phyloP scores from a whole-genome alignment of 2,329 filamentous ascomycete species.

The Colletotrichum lini region DNA sequence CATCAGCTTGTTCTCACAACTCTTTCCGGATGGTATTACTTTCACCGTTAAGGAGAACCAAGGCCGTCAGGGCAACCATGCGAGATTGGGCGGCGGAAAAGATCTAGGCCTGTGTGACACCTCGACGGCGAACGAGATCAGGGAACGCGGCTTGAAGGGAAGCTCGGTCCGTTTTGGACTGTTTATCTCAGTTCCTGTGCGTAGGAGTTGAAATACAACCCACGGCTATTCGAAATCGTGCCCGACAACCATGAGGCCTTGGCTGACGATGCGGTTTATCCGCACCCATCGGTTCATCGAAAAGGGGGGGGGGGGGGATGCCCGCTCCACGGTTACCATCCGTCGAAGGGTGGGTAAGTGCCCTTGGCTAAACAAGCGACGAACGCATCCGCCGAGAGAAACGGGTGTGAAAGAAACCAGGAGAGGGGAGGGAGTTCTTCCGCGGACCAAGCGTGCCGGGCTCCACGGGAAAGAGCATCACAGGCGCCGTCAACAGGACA shows the following conservation, averaged over 20 bases:
- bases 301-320: too few relatives aligned
- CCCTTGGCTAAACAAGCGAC: not conserved
- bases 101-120: too few relatives aligned
- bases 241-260: not conserved
- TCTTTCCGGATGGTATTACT: too few relatives aligned
- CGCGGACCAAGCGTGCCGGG: not conserved
- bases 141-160: not conserved
- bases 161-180: not conserved
- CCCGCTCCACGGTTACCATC: not conserved
- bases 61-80: not conserved
- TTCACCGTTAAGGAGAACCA: not conserved
- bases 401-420: not conserved
- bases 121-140: not conserved
- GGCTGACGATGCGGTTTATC: conserved; percentile 10
- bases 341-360: not conserved
- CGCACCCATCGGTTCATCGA: not conserved
- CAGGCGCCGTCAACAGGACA: not conserved
- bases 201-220: too few relatives aligned
- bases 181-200: not conserved
- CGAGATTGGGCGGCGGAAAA: not conserved
- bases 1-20: too few relatives aligned
- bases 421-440: not conserved
- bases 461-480: conserved; percentile 1
- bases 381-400: not conserved
- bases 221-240: not conserved